Evolutionary conservation across 495 filamentous ascomycete species (phyloP).

Genomic region (Paragyromitra xinjiangensis): DNA sequence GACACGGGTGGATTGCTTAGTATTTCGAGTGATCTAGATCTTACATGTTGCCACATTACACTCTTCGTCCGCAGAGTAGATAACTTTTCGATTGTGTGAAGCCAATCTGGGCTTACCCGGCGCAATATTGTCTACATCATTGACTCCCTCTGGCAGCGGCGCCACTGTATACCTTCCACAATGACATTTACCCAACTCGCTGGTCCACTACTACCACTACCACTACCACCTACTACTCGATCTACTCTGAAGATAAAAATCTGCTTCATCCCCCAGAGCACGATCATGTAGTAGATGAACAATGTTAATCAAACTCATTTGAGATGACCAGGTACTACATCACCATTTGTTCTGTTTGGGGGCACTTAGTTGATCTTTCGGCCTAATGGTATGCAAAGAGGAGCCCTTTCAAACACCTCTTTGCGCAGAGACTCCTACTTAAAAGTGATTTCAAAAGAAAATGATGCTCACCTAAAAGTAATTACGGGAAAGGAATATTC

Average conservation of each 20-base stretch:
- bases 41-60: no score
- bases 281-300: not conserved
- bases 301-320: not conserved
- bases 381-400: not conserved
- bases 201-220: not conserved
- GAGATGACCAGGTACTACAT: not conserved
- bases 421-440: not conserved
- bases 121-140: not conserved
- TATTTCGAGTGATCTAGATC: no score
- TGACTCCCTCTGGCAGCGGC: not conserved
- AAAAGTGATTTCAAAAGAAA: not conserved
- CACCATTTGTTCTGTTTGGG: not conserved
- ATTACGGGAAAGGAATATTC: not conserved
- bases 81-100: no score
- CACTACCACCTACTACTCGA: not conserved
- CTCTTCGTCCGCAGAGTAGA: no score
- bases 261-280: not conserved
- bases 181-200: not conserved
- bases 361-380: not conserved
- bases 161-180: not conserved
- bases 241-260: not conserved
- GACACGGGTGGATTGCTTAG: no score
- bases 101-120: not conserved
- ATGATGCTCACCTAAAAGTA: not conserved
- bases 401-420: not conserved